Percentiles rank a stretch among this genome's conserved stretches.
Conservation (phyloP, 352 stramenopile genomes). For the Aphanomyces invadans region DNA sequence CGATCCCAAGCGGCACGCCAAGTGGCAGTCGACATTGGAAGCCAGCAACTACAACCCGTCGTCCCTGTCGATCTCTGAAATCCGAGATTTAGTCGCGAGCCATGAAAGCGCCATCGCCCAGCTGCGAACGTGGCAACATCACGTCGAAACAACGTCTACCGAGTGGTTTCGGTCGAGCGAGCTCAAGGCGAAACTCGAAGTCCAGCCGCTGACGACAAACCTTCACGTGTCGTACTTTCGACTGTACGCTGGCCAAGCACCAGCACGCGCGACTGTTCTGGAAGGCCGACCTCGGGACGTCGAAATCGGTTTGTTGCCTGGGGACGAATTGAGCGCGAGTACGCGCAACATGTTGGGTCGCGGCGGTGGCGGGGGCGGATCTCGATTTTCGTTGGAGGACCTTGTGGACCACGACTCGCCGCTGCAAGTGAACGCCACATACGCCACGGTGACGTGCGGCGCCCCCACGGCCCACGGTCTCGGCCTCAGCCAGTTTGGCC, state of each 20-base stretch:
- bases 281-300: conserved; percentile 14
- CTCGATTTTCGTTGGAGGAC: conserved; percentile 15
- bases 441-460: conserved; percentile 69
- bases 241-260: conserved; percentile 31
- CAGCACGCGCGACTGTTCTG: not conserved
- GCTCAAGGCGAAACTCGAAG: conserved; percentile 68
- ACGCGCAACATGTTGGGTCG: not conserved
- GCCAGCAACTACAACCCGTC: not conserved
- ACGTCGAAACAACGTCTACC: not conserved
- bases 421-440: conserved; percentile 29
- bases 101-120: not conserved
- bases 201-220: conserved; percentile 76
- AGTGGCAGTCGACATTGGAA: not conserved
- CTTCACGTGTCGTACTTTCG: conserved; percentile 80
- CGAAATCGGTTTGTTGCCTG: conserved; percentile 9
- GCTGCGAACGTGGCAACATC: not conserved
- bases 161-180: conserved; percentile 67
- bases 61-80: conserved; percentile 3
- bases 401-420: conserved; percentile 13
- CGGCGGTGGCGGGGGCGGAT: not conserved
- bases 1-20: conserved; percentile 11
- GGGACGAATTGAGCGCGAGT: conserved; percentile 7
- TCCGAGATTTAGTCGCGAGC: not conserved
- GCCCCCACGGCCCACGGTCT: conserved; percentile 74
- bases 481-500: conserved; percentile 59